Evolutionary conservation across 345 rosid genomes (phyloP).

Genomic region (Boechera stricta): DNA sequence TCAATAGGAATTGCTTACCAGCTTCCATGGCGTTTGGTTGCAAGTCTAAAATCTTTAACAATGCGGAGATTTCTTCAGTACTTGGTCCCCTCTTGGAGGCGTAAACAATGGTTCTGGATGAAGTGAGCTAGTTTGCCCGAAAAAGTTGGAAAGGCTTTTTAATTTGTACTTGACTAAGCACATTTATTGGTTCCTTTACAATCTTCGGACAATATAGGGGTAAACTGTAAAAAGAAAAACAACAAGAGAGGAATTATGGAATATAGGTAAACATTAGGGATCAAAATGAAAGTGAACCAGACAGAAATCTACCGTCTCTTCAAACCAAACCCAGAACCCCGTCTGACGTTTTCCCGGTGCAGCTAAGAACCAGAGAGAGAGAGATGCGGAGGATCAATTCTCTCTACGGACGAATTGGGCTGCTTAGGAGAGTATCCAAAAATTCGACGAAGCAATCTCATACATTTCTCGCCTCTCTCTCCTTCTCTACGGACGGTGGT

Average conservation of each 20-base stretch:
- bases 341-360: constrained; percentile 19
- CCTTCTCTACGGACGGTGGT: constrained; percentile 50
- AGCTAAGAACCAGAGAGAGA: not conserved
- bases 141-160: too few relatives aligned
- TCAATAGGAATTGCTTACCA: not conserved
- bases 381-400: constrained; percentile 42
- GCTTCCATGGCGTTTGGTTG: not conserved
- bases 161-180: too few relatives aligned
- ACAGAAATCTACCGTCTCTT: constrained; percentile 30
- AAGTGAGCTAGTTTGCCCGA: too few relatives aligned
- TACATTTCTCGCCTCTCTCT: constrained; percentile 28
- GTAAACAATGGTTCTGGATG: too few relatives aligned
- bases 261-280: constrained; percentile 14
- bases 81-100: too few relatives aligned
- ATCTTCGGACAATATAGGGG: not conserved
- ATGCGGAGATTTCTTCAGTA: too few relatives aligned
- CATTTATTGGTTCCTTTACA: not conserved
- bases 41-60: not conserved
- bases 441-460: constrained; percentile 14
- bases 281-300: constrained; percentile 6
- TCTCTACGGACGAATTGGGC: constrained; percentile 14
- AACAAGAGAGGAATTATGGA: not conserved
- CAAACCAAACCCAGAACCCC: constrained; percentile 35
- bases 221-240: not conserved
- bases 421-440: not conserved